These are phyloP conservation scores for Mortierella sp. DNA, from an alignment of 371 early-diverging fungal species.

Conservation along the genomic window DNA sequence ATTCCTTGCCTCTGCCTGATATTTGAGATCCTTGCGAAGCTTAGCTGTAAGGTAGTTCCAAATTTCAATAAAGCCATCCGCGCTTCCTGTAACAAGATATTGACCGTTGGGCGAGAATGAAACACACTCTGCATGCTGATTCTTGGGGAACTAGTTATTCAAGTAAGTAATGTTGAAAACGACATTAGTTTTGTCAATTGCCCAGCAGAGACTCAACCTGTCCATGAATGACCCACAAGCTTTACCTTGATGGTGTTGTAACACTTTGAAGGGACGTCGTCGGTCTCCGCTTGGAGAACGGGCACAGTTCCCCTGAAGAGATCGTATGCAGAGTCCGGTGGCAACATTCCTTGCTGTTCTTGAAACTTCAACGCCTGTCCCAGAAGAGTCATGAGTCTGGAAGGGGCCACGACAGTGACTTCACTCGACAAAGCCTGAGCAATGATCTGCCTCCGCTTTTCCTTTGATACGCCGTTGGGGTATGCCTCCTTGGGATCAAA, in stretches of 20 bases:
- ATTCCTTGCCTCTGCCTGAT: slow-evolving; percentile 86
- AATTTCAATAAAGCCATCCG: slow-evolving; percentile 95
- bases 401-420: slow-evolving; percentile 84
- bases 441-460: slow-evolving; percentile 80
- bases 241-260: slow-evolving; percentile 84
- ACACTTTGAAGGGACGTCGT: slow-evolving; percentile 74
- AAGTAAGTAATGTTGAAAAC: background rate
- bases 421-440: slow-evolving; percentile 80
- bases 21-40: slow-evolving; percentile 87
- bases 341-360: slow-evolving; percentile 82
- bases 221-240: background rate
- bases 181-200: background rate
- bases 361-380: slow-evolving; percentile 92
- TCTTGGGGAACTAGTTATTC: slow-evolving; percentile 83
- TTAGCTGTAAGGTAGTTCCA: slow-evolving; percentile 95
- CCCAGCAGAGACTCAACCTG: background rate
- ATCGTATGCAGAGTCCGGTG: slow-evolving; percentile 78
- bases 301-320: slow-evolving; percentile 80
- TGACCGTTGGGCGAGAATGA: slow-evolving; percentile 89
- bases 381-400: slow-evolving; percentile 84
- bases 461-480: slow-evolving; percentile 70
- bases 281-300: slow-evolving; percentile 75
- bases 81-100: slow-evolving; percentile 88
- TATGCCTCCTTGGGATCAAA: slow-evolving; percentile 74
- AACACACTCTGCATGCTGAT: slow-evolving; percentile 83